Evolutionary conservation across 768 basidiomycete genomes (phyloP), one percentile per base, ranked within the genome.

Genomic region (Pleurotus sapidus): DNA sequence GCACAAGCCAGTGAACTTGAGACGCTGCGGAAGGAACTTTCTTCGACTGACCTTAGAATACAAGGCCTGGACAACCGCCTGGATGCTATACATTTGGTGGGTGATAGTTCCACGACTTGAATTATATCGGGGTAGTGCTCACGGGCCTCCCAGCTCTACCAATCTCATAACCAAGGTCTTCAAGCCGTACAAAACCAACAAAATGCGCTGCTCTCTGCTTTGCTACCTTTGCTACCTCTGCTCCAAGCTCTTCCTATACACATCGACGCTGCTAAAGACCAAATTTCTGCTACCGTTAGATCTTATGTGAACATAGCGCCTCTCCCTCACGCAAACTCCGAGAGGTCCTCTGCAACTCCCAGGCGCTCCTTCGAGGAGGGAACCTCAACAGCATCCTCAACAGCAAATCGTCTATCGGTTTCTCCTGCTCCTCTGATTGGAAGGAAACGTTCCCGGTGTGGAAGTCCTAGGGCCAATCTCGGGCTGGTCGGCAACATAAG

Each of bases 161-260:
- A 81, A 63, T 73, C 75, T 14, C 83, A 88, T 55, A 71, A 74
- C 2, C 80, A 83, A 63, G 74, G 77, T 9, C 71, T 89, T 50
- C 85, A 85, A 59, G 76, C 77, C 2, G 67, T 89, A 20, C 84
- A 87, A 61, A 80, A 84, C 18, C 87, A 88, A 60, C 86, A 88
- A 65, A 74, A 71, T 17, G 75, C 77, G 11, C 76, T 88, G 0
- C 66, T 89, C 2, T 65, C 81, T 20, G 72, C 82, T 9, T 68
- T 91, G 1, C 59, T 81, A 0, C 86, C 89, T 5, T 67, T 91
- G 14, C 68, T 87, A 2, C 86, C 88, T 24, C 70, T 87, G 3
- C 58, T 89, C 1, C 84, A 88, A 58, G 71, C 82, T 7, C 61
- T 89, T 17, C 82, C 86, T 1, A 66, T 80, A 1, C 84, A 87